Evolutionary conservation across 257 asterid genomes (phyloP).

Genomic region (Voacanga thouarsii): DNA sequence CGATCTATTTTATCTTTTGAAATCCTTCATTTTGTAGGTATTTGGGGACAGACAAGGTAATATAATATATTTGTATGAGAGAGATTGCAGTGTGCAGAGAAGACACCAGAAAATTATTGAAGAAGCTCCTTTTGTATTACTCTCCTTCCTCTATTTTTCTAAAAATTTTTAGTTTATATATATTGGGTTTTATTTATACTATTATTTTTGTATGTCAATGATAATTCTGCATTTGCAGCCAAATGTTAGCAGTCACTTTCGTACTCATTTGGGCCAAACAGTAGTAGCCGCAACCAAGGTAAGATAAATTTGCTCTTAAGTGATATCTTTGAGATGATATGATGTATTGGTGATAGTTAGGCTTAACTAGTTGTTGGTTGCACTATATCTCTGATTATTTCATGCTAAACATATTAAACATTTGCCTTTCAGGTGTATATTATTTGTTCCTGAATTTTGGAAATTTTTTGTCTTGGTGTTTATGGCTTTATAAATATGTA

Average conservation of each 20-base stretch:
- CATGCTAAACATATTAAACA: not conserved
- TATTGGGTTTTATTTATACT: slow-evolving; percentile 14
- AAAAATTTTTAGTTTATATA: not conserved
- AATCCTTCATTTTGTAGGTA: slow-evolving; percentile 42
- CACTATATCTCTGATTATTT: not conserved
- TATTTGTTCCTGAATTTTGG: not conserved
- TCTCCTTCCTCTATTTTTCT: slow-evolving; percentile 4
- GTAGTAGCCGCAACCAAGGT: slow-evolving; percentile 99
- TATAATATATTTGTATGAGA: slow-evolving; percentile 83
- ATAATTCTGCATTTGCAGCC: slow-evolving; percentile 59
- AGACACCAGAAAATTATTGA: slow-evolving; percentile 99
- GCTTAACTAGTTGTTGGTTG: slow-evolving; percentile 1
- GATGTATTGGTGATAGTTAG: slow-evolving; percentile 7
- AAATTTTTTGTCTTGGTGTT: not conserved
- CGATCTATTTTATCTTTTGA: not conserved
- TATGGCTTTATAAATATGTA: not conserved
- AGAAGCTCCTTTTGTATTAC: slow-evolving; percentile 98
- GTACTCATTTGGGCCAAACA: slow-evolving; percentile 84
- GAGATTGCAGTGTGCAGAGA: slow-evolving; percentile 99
- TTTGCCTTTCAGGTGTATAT: not conserved
- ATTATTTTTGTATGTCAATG: slow-evolving; percentile 15
- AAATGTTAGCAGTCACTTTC: slow-evolving; percentile 59
- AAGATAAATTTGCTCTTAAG: slow-evolving; percentile 19
- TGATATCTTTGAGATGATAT: slow-evolving; percentile 18
- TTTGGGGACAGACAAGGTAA: slow-evolving; percentile 92